These are phyloP conservation scores for Blastocystis sp. DNA, from an alignment of 352 stramenopile genomes.

Conservation along the genomic window DNA sequence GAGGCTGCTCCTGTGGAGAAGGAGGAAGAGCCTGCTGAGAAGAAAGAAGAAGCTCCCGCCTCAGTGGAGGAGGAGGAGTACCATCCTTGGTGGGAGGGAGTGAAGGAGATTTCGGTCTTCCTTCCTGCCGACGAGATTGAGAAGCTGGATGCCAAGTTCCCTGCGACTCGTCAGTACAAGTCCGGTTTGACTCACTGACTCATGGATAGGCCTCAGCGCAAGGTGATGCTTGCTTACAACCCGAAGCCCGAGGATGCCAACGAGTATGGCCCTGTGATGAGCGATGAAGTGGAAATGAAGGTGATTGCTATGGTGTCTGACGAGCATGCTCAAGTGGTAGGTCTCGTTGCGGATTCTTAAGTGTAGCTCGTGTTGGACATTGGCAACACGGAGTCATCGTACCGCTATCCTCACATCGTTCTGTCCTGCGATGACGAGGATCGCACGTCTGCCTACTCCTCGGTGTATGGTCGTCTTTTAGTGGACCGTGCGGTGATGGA, in stretches of 20 bases:
- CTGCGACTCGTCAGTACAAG: constrained; percentile 37
- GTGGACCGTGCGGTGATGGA: constrained; percentile 40
- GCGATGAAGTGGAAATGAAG: constrained; percentile 52
- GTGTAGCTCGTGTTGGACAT: constrained; percentile 45
- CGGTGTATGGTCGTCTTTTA: constrained; percentile 31
- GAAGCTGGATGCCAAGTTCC: constrained; percentile 15
- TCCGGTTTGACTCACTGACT: neutral
- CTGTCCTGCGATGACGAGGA: constrained; percentile 51
- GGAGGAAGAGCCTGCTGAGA: neutral
- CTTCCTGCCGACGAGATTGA: neutral
- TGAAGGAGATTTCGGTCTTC: constrained; percentile 52
- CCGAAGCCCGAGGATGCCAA: constrained; percentile 50
- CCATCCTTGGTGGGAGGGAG: constrained; percentile 49
- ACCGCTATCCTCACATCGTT: constrained; percentile 54
- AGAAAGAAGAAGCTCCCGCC: constrained; percentile 1
- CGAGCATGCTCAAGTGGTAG: constrained; percentile 51
- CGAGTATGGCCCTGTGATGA: constrained; percentile 24
- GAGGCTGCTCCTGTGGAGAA: neutral
- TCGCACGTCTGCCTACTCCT: neutral
- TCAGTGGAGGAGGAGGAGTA: constrained; percentile 6
- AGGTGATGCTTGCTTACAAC: constrained; percentile 38
- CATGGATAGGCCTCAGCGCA: constrained; percentile 17
- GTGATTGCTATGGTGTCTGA: constrained; percentile 37
- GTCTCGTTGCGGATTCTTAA: neutral
- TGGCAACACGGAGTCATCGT: neutral